Base-by-base conservation (phyloP, 306 rosid species). In the Rosa multiflora region DNA sequence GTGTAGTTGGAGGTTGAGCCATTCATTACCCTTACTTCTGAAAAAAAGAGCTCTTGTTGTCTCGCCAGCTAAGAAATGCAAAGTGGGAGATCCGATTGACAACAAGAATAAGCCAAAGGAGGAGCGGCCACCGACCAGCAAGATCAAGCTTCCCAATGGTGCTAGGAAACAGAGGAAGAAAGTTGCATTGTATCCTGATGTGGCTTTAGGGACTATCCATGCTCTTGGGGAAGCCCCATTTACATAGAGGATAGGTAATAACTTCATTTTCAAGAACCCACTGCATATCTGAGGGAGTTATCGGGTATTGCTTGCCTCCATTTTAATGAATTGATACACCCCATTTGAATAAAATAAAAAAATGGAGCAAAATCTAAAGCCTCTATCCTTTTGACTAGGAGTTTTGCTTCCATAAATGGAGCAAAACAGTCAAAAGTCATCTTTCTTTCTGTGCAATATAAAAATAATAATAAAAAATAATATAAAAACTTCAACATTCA, bases 361-460 rank as follows among this genome's bases (percentile, higher is more conserved):
- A 73, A 77, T 21, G 52, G 58, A 55, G 73, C 35, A n/a, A 51
- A 67, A n/a, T 40, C 46, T 21, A 61, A 76, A 81, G 79, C 82
- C 62, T 43, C 43, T 14, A 72, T 78, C 81, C 78, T 75, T 82
- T 58, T 73, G 83, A 81, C 80, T 78, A 46, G 52, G 59, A 82
- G 43, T 55, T 67, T 78, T 83, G 81, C 83, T 79, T 82, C 83
- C 83, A 78, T 40, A 75, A 73, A 77, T 44, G 81, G 72, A 85
- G 76, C 53, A 82, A 44, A 73, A 63, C 64, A 23, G 73, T 69
- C 66, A 40, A 87, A 82, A 80, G 74, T 63, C 67, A 3, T 29
- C 9, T 76, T 76, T 77, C 15, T 35, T 77, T 73, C 86, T 29
- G 68, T 71, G 81, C 55, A 80, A 81, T 76, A 32, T 32, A 32